These are phyloP conservation scores for Lichtheimia corymbifera DNA, from an alignment of 371 early-diverging fungal species.

Conservation along the genomic window DNA sequence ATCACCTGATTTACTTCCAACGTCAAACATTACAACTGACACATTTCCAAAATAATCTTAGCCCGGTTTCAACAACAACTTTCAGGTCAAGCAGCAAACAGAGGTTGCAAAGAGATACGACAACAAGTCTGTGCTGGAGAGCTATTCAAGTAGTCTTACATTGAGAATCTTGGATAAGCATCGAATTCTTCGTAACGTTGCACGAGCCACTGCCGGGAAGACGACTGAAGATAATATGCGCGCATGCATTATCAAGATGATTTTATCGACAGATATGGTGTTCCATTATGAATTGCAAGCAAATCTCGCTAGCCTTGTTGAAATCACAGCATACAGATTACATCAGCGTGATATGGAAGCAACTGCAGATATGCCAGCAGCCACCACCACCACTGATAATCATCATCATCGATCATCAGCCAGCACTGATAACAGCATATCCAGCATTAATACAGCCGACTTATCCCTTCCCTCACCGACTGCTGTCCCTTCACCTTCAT, in stretches of 20 bases:
- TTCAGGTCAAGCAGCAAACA: conserved; percentile 81
- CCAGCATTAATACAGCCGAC: too few species aligned
- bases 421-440: neutral
- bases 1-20: neutral
- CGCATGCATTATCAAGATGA: conserved; percentile 60
- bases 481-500: too few species aligned
- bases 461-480: too few species aligned
- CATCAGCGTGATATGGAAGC: neutral
- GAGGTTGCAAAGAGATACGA: conserved; percentile 70
- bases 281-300: conserved; percentile 84
- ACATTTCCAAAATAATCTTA: conserved; percentile 42
- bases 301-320: conserved; percentile 40
- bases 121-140: conserved; percentile 84
- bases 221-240: conserved; percentile 56
- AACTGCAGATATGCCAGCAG: too few species aligned
- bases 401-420: neutral
- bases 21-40: too few species aligned
- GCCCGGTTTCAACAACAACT: conserved; percentile 91
- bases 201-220: conserved; percentile 28
- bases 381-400: neutral
- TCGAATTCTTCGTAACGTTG: conserved; percentile 52
- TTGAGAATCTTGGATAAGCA: conserved; percentile 70
- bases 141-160: conserved; percentile 79
- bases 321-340: conserved; percentile 11
- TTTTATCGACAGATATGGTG: conserved; percentile 88